phyloP scores from a whole-genome alignment of 371 early-diverging fungal species.

The Mucor irregularis region DNA sequence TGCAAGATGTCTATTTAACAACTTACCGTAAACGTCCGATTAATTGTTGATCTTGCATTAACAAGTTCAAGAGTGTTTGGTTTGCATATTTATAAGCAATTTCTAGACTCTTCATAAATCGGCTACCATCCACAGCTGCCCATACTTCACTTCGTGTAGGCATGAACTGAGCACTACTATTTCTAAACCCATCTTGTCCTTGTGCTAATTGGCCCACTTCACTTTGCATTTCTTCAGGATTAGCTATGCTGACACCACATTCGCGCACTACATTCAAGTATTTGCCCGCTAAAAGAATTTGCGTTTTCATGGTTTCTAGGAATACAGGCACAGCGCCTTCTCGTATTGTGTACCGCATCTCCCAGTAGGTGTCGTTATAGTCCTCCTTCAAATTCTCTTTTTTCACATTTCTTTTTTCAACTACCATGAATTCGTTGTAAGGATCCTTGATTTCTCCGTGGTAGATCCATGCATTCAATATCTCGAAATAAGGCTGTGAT shows the following conservation, averaged over 20 bases:
- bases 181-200: not conserved
- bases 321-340: slow-evolving; percentile 72
- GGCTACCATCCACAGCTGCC: slow-evolving; percentile 58
- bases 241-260: slow-evolving; percentile 69
- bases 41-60: slow-evolving; percentile 71
- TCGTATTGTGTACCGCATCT: slow-evolving; percentile 73
- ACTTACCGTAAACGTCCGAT: slow-evolving; percentile 72
- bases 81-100: slow-evolving; percentile 78
- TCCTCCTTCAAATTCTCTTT: slow-evolving; percentile 70
- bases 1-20: too few relatives aligned
- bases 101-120: slow-evolving; percentile 74
- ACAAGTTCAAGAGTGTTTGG: slow-evolving; percentile 63
- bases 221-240: slow-evolving; percentile 44
- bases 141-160: slow-evolving; percentile 50
- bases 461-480: slow-evolving; percentile 87
- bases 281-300: slow-evolving; percentile 90
- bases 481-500: slow-evolving; percentile 78
- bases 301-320: slow-evolving; percentile 69
- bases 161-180: slow-evolving; percentile 5
- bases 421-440: slow-evolving; percentile 91
- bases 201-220: slow-evolving; percentile 14
- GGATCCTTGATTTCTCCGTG: slow-evolving; percentile 84
- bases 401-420: slow-evolving; percentile 56
- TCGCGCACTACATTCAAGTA: slow-evolving; percentile 91
- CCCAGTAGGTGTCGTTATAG: slow-evolving; percentile 86